phyloP scores from a whole-genome alignment of 352 stramenopile species.

The Globisporangium nodosum region DNA sequence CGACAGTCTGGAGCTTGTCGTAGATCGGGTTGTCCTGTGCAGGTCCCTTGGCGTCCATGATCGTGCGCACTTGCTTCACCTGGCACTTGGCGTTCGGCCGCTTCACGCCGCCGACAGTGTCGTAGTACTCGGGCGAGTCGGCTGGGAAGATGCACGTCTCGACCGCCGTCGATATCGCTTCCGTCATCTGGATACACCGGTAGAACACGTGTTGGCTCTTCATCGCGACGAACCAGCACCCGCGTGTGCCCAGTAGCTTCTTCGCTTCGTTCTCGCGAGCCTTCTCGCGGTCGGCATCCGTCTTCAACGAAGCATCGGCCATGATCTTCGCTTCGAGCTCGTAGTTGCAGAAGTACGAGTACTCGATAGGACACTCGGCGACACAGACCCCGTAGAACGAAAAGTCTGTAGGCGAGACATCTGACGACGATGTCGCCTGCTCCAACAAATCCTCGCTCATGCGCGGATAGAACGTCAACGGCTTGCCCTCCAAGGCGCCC shows the following conservation, averaged over 20 bases:
- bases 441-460: slow-evolving; percentile 74
- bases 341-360: slow-evolving; percentile 73
- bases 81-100: slow-evolving; percentile 66
- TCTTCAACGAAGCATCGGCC: slow-evolving; percentile 29
- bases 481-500: slow-evolving; percentile 16
- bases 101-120: slow-evolving; percentile 33
- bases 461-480: slow-evolving; percentile 69
- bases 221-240: slow-evolving; percentile 71
- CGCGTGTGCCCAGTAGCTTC: slow-evolving; percentile 25
- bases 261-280: slow-evolving; percentile 39
- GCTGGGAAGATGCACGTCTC: slow-evolving; percentile 69
- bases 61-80: slow-evolving; percentile 56
- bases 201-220: slow-evolving; percentile 66
- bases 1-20: slow-evolving; percentile 49
- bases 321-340: slow-evolving; percentile 52
- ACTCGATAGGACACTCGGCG: slow-evolving; percentile 29
- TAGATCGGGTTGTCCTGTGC: slow-evolving; percentile 74
- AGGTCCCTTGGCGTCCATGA: slow-evolving; percentile 42
- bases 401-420: slow-evolving; percentile 32
- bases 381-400: slow-evolving; percentile 78
- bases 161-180: slow-evolving; percentile 50
- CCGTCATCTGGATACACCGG: slow-evolving; percentile 66
- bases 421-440: slow-evolving; percentile 36
- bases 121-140: slow-evolving; percentile 66
- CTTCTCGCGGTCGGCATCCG: slow-evolving; percentile 29